Evolutionary conservation across 202 grass and related monocot species (phyloP).

Genomic region (Hordeum pubiflorum): DNA sequence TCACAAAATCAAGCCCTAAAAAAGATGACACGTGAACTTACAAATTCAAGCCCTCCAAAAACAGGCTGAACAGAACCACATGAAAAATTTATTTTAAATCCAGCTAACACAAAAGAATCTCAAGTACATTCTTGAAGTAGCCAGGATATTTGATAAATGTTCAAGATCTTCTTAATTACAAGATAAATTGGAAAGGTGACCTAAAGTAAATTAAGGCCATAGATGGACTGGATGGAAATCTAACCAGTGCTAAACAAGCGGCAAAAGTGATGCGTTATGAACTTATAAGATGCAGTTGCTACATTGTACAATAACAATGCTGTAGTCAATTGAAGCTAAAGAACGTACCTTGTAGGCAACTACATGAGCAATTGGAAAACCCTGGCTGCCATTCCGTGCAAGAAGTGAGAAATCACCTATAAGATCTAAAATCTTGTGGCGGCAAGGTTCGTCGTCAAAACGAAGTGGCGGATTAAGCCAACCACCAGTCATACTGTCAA

Average conservation of each 20-base stretch:
- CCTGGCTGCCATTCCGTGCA: conserved; percentile 75
- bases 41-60: neutral
- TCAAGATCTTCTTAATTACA: neutral
- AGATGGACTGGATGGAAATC: neutral
- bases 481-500: conserved; percentile 58
- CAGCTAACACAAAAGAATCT: neutral
- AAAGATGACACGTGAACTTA: neutral
- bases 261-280: neutral
- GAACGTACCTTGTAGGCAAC: conserved; percentile 80
- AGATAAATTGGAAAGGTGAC: neutral
- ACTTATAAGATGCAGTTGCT: neutral
- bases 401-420: conserved; percentile 88
- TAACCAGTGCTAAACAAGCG: neutral
- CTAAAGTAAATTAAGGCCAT: neutral
- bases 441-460: conserved; percentile 75
- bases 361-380: conserved; percentile 69
- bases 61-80: neutral
- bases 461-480: conserved; percentile 82
- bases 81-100: neutral
- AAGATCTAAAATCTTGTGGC: conserved; percentile 89
- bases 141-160: neutral
- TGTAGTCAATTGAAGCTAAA: neutral
- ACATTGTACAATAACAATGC: neutral
- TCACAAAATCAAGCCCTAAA: neutral
- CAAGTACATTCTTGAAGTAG: neutral